Evolutionary conservation across 768 basidiomycete species (phyloP).

Genomic region (Phlebiopsis gigantea): DNA sequence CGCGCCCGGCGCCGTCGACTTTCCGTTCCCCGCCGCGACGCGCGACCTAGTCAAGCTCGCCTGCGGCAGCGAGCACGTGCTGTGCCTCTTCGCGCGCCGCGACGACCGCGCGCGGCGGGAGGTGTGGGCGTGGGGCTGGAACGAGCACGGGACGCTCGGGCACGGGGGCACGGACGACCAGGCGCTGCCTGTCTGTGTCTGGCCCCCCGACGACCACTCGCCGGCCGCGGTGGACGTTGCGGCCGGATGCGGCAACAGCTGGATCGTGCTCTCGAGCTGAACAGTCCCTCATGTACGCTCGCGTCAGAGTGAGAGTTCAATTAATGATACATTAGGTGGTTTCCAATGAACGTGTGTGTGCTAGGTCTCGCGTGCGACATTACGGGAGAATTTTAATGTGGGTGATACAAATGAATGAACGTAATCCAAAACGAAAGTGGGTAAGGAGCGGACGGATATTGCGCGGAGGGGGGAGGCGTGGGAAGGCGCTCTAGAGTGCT

Average conservation of each 20-base stretch:
- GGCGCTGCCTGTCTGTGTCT: constrained; percentile 43
- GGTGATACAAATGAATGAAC: neutral
- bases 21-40: constrained; percentile 23
- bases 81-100: constrained; percentile 28
- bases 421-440: neutral
- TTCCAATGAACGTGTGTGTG: neutral
- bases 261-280: constrained; percentile 29
- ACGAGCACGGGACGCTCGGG: constrained; percentile 94
- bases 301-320: too few relatives aligned
- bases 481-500: neutral
- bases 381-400: constrained; percentile 2
- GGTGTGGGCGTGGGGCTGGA: constrained; percentile 95
- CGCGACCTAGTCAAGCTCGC: constrained; percentile 34
- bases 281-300: neutral
- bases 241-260: constrained; percentile 52
- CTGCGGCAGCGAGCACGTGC: constrained; percentile 85
- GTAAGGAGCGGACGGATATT: neutral
- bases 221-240: constrained; percentile 25
- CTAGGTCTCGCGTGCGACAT: constrained; percentile 5
- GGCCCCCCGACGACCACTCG: constrained; percentile 33
- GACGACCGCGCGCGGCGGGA: constrained; percentile 19
- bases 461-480: too few relatives aligned
- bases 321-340: too few relatives aligned
- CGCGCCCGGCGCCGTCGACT: constrained; percentile 24
- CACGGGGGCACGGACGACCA: constrained; percentile 55